Evolutionary conservation across 2,329 filamentous ascomycete species (phyloP).

Genomic region (Monosporascus sp.): DNA sequence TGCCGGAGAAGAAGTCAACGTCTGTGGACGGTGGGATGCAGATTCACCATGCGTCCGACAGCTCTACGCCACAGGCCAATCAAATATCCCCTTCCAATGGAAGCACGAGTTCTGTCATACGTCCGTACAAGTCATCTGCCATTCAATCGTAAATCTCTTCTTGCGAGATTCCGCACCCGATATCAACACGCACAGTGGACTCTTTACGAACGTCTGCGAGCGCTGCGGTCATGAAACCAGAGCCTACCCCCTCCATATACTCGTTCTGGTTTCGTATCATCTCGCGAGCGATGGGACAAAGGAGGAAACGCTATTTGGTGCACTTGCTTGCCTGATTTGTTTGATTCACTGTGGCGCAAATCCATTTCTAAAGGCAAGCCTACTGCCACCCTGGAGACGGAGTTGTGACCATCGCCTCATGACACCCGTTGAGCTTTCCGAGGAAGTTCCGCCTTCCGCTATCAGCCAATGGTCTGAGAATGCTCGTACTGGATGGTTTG

Average conservation of each 20-base stretch:
- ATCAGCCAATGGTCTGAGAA: background rate
- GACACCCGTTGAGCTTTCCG: background rate
- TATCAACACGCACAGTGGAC: slow-evolving; percentile 12
- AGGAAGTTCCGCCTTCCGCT: background rate
- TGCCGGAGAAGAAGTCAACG: slow-evolving; percentile 33
- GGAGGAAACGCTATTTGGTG: slow-evolving; percentile 33
- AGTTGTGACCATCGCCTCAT: background rate
- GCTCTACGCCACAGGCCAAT: slow-evolving; percentile 20
- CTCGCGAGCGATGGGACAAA: slow-evolving; percentile 24
- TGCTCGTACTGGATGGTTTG: background rate
- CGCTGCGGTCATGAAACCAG: slow-evolving; percentile 27
- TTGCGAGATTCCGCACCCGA: background rate
- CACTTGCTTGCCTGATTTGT: slow-evolving; percentile 29
- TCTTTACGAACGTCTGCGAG: slow-evolving; percentile 16
- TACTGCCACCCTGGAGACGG: background rate
- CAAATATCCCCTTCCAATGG: slow-evolving; percentile 28
- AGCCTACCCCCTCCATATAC: slow-evolving; percentile 30
- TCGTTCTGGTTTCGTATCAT: slow-evolving; percentile 29
- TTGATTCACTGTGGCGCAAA: slow-evolving; percentile 25
- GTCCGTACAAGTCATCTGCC: slow-evolving; percentile 31
- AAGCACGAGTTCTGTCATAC: slow-evolving; percentile 41
- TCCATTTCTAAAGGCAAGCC: slow-evolving; percentile 5
- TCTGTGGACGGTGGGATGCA: slow-evolving; percentile 37
- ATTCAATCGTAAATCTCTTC: slow-evolving; percentile 27
- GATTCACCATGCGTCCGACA: slow-evolving; percentile 29